Base-by-base conservation (phyloP, 2,329 filamentous ascomycete genomes). In the Niveomyces coronatus region DNA sequence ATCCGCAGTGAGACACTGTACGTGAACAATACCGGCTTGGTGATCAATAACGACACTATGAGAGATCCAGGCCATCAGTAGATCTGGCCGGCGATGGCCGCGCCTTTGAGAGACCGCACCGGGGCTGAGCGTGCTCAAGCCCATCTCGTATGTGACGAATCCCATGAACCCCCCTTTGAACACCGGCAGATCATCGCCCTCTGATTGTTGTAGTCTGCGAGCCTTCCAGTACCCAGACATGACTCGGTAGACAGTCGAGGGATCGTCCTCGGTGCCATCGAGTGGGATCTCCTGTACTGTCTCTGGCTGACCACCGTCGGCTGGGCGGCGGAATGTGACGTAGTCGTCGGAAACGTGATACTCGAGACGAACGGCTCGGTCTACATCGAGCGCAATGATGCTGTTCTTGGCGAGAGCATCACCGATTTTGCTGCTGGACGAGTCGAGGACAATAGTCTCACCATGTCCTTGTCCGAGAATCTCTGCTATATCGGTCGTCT, bases 131-230 rank as follows among this genome's bases (percentile, higher is more conserved):
- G 54, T 54, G 19, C 55, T 49, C 1, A 93, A 63, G 0, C 85
- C 85, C 53, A 87, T 76, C 56, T 94, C 87, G 44, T 94, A 94
- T 0, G 84, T 86, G 35, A 86, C 71, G 50, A 82, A 93, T 0
- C 87, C 87, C 61, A 94, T 76, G 42, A 94, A 79, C 0, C 87
- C 87, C 36, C 85, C 87, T 58, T 84, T 76, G 53, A 94, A 94
- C 0, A 83, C 73, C 0, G 51, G 47, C 4, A 49, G 46, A 4
- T 49, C 40, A 9, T 40, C 40, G 13, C 33, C 42, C 7, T 48
- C 24, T 8, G 39, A 33, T 2, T 28, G 24, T 0, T 45, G 23
- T 8, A 56, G 42, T 28, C 35, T 53, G 24, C 61, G 45, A 5
- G 44, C 45, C 28, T 56, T 49, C 49, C 60, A 56, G 32, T 70